Base-by-base conservation (phyloP, 1,284 basidiomycete genomes). In the Waitea zeae region DNA sequence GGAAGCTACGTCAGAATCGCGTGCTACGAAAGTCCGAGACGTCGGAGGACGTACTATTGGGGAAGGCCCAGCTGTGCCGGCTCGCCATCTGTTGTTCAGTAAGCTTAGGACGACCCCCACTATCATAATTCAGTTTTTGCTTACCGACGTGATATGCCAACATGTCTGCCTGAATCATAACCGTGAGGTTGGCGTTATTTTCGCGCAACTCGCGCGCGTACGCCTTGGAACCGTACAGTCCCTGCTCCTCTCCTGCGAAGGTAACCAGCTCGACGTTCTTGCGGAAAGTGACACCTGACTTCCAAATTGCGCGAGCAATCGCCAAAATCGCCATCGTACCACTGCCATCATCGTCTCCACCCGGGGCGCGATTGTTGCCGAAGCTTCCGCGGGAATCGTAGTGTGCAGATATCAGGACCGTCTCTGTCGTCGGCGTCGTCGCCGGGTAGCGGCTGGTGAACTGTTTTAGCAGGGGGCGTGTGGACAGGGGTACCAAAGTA, bases 91-190 rank as follows among this genome's bases (percentile, higher is more conserved):
- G 60, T n/a, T 26, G n/a, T n/a, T n/a, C n/a, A n/a, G n/a, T n/a
- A n/a, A n/a, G n/a, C n/a, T n/a, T n/a, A n/a, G n/a, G n/a, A n/a
- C n/a, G n/a, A n/a, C n/a, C n/a, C n/a, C n/a, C n/a, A n/a, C n/a
- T n/a, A n/a, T n/a, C n/a, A n/a, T n/a, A n/a, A n/a, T n/a, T n/a
- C n/a, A n/a, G n/a, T n/a, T n/a, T n/a, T n/a, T n/a, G n/a, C n/a
- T n/a, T n/a, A n/a, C n/a, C n/a, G n/a, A n/a, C 70, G 38, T 70
- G 81, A 49, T 87, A 89, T 0, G 68, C 87, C 31, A 83, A 62
- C 86, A 90, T 90, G 47, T 92, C 87, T 1, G 81, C 81, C 51
- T 90, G 87, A 37, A 90, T 63, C 67, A 89, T 82, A 27, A 89
- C 52, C 2, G 76, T 71, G 31, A 90, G 58, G 42, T 83, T 78